Evolutionary conservation across 768 basidiomycete species (phyloP), one percentile per base, ranked within the genome.

Genomic region (Gyrodon lividus): DNA sequence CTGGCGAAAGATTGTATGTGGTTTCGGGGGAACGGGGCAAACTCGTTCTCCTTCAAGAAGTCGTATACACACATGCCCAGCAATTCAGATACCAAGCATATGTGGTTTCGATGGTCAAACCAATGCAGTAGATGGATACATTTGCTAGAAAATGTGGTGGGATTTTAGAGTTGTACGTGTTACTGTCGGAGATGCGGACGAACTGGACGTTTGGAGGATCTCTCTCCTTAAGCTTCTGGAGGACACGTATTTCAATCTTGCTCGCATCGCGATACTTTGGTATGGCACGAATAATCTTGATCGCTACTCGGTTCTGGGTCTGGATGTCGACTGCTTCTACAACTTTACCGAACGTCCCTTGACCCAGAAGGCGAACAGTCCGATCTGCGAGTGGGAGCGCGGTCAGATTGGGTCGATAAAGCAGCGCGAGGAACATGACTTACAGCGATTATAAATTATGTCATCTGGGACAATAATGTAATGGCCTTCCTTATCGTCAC

Each of bases 281-380:
- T 45, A 99, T 96, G 45, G 94, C 93, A 43, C 97, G 86, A 61
- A 99, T 99, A 53, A 99, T 95, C 79, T 99, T 99, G 75, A 99
- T 93, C 45, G 97, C 97, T 28, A 98, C 95, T 62, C 83, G 76
- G 59, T 75, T 77, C 54, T 87, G 81, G 23, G 81, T 87, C 57
- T 84, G 78, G 37, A 81, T 81, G 74, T 97, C 92, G 60, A 88
- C 69, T 6, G 93, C 93, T 69, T 98, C 92, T 43, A 99, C 94
- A 26, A 99, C 97, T 71, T 98, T 99, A 59, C 97, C 97, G 65
- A 98, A 99, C 13, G 97, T 98, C 12, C 97, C 97, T 74, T 98
- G 96, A 16, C 97, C 97, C 5, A 99, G 77, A 20, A 95, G 77
- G 51, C 85, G 81, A 54, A 95, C 84, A 37, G 95, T 98, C 43